Evolutionary conservation across 805 yeast species (phyloP), one percentile per base, ranked within the genome.

Genomic region (Middelhovenomyces tepae): DNA sequence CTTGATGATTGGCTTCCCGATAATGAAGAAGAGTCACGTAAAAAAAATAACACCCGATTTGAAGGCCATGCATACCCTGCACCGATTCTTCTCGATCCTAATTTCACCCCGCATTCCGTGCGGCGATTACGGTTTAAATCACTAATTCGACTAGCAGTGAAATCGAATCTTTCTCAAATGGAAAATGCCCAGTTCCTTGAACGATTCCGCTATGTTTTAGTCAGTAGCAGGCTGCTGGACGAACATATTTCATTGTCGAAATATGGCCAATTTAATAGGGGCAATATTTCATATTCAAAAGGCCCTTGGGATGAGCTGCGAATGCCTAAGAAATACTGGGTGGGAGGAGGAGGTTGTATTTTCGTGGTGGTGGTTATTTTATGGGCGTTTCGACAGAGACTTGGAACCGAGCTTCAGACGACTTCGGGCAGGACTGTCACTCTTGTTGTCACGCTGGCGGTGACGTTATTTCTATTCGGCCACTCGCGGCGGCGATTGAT

Each of bases 181-280:
- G 66, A 61, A 36, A 54, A 50, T 10, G 27, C 39, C 16, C 38
- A 48, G 27, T 73, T 71, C 42, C 41, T 59, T 17, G 78, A 73
- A 36, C 71, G 71, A 40, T 69, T 71, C 41, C 61, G 71, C 28
- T 73, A 71, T 45, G 49, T 59, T 3, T 47, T 73, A 2, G 61
- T 72, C 4, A 63, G 74, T 3, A 67, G 74, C 5, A 68, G 64
- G 34, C 50, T 72, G 13, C 47, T 73, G 21, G 66, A 65, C 35
- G 66, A 60, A 33, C 31, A 40, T 28, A 25, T 34, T 26, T 24
- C 31, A 42, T 31, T 50, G 42, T 34, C 45, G 39, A 44, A 41
- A 15, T 42, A 39, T n/a, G n/a, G n/a, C n/a, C 24, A 34, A 35
- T 7, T 44, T 46, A 7, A 44, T 48, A 2, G 42, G 47, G 47